Evolutionary conservation across 495 filamentous ascomycete species (phyloP), one percentile per base, ranked within the genome.

Genomic region (Tuber umbilicatum): DNA sequence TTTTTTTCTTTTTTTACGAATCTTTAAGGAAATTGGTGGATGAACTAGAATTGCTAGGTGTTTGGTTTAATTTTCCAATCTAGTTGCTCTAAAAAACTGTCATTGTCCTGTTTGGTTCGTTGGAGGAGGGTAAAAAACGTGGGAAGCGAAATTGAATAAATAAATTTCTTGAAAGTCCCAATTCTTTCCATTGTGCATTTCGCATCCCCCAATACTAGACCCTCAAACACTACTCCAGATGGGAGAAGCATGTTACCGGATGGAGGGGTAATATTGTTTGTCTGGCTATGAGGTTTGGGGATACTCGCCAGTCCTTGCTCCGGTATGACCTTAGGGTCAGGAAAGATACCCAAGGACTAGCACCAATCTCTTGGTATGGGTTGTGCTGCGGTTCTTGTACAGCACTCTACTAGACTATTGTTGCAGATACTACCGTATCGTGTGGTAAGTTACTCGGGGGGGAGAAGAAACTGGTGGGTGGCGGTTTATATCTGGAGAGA

Each of bases 51-150:
- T 64, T 64, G 2, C 55, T 31, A 64, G 55, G 27, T 64, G 55
- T 9, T 64, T 31, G 27, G 55, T 35, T 64, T 16, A 35, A 14
- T 35, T 64, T 64, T n/a, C 55, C 31, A 64, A 19, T 64, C 55
- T 64, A 64, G 55, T 35, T 64, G 19, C 35, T 64, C 55, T 64
- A 64, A 64, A 64, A 64, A 17, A 64, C 50, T 55, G 14, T 64
- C 55, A 5, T 60, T 12, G 10, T 64, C 55, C 35, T 64, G 27
- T 64, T 64, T 64, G 55, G 10, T 31, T 60, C 0, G 50, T 60
- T 31, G 50, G 5, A 27, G 27, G n/a, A n/a, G 55, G 50, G 14
- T 64, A 35, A 35, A 10, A 27, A 55, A 5, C 27, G 27, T 35
- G 55, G 55, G 6, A 35, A 4, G 31, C 12, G 27, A 64, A 17